Conservation (phyloP, 805 yeast genomes). For the Wickerhamomyces sydowiorum region DNA sequence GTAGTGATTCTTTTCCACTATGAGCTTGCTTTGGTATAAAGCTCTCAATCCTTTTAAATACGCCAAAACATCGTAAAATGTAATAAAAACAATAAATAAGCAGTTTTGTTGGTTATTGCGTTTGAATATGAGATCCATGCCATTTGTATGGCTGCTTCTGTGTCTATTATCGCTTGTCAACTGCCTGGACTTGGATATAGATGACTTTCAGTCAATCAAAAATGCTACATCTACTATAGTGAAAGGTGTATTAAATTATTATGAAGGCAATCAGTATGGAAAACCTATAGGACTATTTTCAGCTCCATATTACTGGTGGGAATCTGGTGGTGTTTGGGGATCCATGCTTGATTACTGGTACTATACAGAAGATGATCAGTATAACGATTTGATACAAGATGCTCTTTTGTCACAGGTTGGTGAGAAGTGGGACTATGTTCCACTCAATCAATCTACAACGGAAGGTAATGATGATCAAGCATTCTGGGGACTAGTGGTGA, state of each 20-base stretch:
- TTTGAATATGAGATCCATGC: no score
- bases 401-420: conserved; percentile 75
- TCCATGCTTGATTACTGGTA: conserved; percentile 73
- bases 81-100: no score
- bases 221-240: conserved; percentile 57
- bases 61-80: no score
- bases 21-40: no score
- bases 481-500: conserved; percentile 92
- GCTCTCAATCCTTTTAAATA: no score
- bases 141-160: no score
- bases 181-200: conserved; percentile 1
- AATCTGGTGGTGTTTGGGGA: conserved; percentile 96
- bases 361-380: conserved; percentile 65
- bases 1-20: no score
- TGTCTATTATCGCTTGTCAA: no score
- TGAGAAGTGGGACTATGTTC: conserved; percentile 71
- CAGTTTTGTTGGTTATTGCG: no score
- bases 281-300: conserved; percentile 84
- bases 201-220: conserved; percentile 18
- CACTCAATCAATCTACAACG: conserved; percentile 80
- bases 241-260: conserved; percentile 76
- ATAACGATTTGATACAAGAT: conserved; percentile 47
- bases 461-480: conserved; percentile 99
- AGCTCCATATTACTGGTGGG: conserved; percentile 97
- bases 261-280: conserved; percentile 62